Percentiles rank a stretch among this genome's conserved stretches.
These are phyloP conservation scores for Spathaspora hagerdaliae DNA, from an alignment of 805 yeast species.

Conservation along the genomic window DNA sequence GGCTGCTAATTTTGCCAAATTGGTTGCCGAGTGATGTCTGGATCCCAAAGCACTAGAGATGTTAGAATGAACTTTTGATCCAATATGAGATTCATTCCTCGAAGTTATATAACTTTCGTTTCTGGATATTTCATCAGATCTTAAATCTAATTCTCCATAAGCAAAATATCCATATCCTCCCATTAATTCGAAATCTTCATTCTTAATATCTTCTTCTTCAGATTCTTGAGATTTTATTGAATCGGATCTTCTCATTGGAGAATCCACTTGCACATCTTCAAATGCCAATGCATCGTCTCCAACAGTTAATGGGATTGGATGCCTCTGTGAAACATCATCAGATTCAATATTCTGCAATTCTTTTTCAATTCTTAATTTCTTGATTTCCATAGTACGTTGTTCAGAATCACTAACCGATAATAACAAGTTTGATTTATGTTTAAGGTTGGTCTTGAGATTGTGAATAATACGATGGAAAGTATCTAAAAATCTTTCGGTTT, in stretches of 20 bases:
- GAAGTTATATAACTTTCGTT: conserved; percentile 27
- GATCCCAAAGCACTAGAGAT: conserved; percentile 21
- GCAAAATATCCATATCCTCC: conserved; percentile 91
- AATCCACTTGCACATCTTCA: conserved; percentile 8
- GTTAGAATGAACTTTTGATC: conserved; percentile 16
- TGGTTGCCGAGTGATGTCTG: conserved; percentile 27
- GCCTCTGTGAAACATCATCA: conserved; percentile 17
- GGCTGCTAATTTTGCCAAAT: conserved; percentile 12
- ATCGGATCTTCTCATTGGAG: not conserved
- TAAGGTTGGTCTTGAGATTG: conserved; percentile 53
- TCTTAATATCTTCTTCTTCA: not conserved
- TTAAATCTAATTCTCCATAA: conserved; percentile 58
- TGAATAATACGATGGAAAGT: conserved; percentile 60
- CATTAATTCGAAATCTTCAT: conserved; percentile 35
- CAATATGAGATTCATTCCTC: conserved; percentile 22
- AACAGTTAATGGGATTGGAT: conserved; percentile 21
- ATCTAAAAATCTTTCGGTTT: conserved; percentile 71
- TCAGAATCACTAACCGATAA: conserved; percentile 28
- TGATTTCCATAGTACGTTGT: conserved; percentile 28
- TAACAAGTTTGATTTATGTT: conserved; percentile 31
- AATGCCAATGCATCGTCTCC: conserved; percentile 13
- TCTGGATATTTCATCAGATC: conserved; percentile 38
- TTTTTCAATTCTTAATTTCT: conserved; percentile 28
- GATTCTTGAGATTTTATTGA: not conserved
- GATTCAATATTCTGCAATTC: conserved; percentile 29